These are phyloP conservation scores for Phalaenopsis hybrid DNA, from an alignment of 116 monocot species.

Conservation along the genomic window DNA sequence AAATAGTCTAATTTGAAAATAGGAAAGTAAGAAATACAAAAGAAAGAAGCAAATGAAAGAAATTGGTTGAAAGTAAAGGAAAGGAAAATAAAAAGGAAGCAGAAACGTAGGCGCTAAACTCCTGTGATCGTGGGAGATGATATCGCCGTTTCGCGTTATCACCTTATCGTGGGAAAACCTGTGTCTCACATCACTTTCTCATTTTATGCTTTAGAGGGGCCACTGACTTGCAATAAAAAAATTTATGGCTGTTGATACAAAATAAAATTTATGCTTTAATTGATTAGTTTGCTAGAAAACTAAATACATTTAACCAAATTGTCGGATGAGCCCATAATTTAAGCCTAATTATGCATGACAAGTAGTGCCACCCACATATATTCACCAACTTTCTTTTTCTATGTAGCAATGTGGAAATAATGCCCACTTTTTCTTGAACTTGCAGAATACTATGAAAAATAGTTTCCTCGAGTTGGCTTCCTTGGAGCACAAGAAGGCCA, in stretches of 20 bases:
- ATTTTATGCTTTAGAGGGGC: not conserved
- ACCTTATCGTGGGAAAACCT: too few species aligned
- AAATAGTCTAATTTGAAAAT: too few species aligned
- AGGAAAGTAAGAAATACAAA: too few species aligned
- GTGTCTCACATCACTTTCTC: too few species aligned
- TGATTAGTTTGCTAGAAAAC: not conserved
- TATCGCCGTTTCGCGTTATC: too few species aligned
- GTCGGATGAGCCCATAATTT: not conserved
- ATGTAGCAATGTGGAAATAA: not conserved
- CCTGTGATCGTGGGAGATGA: too few species aligned
- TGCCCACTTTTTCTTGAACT: not conserved
- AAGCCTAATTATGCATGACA: not conserved
- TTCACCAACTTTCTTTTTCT: not conserved
- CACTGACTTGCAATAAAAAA: not conserved
- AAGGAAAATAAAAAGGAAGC: too few species aligned
- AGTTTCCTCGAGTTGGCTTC: constrained; percentile 41
- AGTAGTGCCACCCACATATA: not conserved
- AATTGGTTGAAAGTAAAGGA: too few species aligned
- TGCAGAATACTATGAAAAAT: constrained; percentile 38
- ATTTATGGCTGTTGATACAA: not conserved
- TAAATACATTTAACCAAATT: too few species aligned
- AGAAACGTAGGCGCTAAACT: too few species aligned
- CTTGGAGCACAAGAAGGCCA: constrained; percentile 42
- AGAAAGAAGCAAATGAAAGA: too few species aligned
- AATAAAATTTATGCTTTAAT: not conserved